Base-by-base conservation (phyloP, 1,284 basidiomycete genomes). In the Ustilago lituana region DNA sequence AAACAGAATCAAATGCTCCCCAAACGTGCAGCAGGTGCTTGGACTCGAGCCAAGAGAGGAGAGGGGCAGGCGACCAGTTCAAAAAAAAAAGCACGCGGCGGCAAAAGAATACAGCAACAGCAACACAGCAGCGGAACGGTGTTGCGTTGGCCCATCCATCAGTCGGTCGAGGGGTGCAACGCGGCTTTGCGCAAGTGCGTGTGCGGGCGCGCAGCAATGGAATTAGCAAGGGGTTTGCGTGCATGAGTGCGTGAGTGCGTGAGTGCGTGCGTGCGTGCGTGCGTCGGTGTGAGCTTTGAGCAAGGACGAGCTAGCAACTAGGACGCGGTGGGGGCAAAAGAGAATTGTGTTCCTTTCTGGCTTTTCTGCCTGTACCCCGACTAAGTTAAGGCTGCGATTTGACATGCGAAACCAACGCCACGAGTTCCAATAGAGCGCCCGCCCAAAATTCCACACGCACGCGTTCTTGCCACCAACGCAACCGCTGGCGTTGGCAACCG, bases 81-180 rank as follows among this genome's bases (percentile, higher is more conserved):
- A 32, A 11, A 29, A 22, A 26, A 39, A 20, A 29, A 24, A 23
- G 48, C 39, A 32, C 33, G 31, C 40, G 39, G 33, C 31, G 23
- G 12, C 19, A 24, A 17, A 8, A 4, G 12, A 39, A 22, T 14
- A 26, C 17, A 8, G 33, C 3, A 27, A 23, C 11, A 20, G 31
- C 11, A 9, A 19, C 20, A 33, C 31, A 24, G 23, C 27, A 20
- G 41, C 26, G 29, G 19, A 12, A 31, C 27, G 29, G 20, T 52
- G 50, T 39, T 50, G 47, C 39, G 40, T 43, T 52, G 41, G 51
- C 51, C 40, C 36, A 36, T 43, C 17, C 14, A 22, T 19, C 7
- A 6, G 27, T 15, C 8, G 17, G 7, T n/a, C 8, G 17, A 19
- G 11, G 33, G 5, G 9, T 36, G 33, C 11, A n/a, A 36, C 17